phyloP scores from a whole-genome alignment of 106 monocot species.

The Gastrodia elata region DNA sequence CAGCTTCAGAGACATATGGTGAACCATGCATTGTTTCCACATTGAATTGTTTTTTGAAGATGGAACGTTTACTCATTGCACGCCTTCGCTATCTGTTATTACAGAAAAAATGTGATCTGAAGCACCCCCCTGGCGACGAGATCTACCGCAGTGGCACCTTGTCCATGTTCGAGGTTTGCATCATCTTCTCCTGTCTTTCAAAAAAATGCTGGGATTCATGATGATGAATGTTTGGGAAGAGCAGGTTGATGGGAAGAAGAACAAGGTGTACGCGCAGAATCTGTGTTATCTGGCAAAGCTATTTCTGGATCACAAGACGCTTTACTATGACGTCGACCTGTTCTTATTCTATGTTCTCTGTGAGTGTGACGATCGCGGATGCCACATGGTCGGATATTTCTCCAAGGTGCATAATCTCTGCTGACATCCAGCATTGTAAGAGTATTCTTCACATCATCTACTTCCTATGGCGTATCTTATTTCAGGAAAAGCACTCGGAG shows the following conservation, averaged over 20 bases:
- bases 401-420: too few relatives aligned
- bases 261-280: conserved; percentile 96
- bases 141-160: conserved; percentile 90
- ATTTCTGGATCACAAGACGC: conserved; percentile 98
- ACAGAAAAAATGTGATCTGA: conserved; percentile 90
- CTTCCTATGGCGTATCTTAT: conserved; percentile 15
- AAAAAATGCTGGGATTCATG: background rate
- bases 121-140: conserved; percentile 96
- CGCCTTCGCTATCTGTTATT: conserved; percentile 3
- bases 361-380: conserved; percentile 95
- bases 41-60: background rate
- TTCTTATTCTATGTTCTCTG: conserved; percentile 92
- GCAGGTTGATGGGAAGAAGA: conserved; percentile 99
- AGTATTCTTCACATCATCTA: too few relatives aligned
- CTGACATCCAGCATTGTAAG: too few relatives aligned
- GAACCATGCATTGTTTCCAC: conserved; percentile 20
- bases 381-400: conserved; percentile 98
- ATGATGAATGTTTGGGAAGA: conserved; percentile 1
- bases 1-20: conserved; percentile 99
- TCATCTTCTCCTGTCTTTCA: background rate
- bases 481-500: conserved; percentile 98
- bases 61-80: background rate
- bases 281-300: conserved; percentile 95
- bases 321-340: conserved; percentile 92
- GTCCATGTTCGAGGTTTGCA: conserved; percentile 98